Base-by-base conservation (phyloP, 257 asterid genomes). In the Capsicum pubescens region DNA sequence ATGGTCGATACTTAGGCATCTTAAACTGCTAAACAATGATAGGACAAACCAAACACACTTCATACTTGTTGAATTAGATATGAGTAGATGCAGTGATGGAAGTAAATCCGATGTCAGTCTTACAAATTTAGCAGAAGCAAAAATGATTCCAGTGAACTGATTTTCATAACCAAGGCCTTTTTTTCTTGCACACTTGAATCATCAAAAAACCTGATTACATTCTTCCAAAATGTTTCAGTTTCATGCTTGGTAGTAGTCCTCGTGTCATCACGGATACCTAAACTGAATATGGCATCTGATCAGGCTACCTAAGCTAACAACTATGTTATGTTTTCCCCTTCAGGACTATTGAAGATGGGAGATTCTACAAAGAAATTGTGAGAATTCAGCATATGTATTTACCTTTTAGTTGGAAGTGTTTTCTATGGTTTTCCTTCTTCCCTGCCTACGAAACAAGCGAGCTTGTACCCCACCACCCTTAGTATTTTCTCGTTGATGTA, bases 391-490 rank as follows among this genome's bases (percentile, higher is more conserved):
- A 74, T 74, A 21, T 50, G 19, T 48, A 70, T n/a, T 69, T 55
- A 44, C 61, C 61, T 50, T 39, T 50, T 52, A 76, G 48, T 76
- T 76, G 81, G 63, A 50, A 76, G 17, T 3, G 12, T 54, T 52
- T 74, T 74, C 19, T 50, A 21, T 52, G 46, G 13, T 76, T 76
- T 3, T 74, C 60, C 79, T 21, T 76, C 64, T 21, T 76, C 63
- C 63, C 81, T 76, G 63, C 81, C 63, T 52, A 52, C 8, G 63
- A 71, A 71, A 44, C 79, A 71, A 71, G 79, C 79, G 79, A 76
- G 63, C 63, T 26, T 76, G 61, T 72, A 21, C 7, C 19, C 52
- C 13, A 6, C 4, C 13, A 26, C 79, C 35, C 60, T 50, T 74
- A 9, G 35, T 7, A 3, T 1, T 19, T 7, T 44, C 80, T 74